Base-by-base conservation (phyloP, 2,329 filamentous ascomycete genomes). In the Nigrospora oryzae region DNA sequence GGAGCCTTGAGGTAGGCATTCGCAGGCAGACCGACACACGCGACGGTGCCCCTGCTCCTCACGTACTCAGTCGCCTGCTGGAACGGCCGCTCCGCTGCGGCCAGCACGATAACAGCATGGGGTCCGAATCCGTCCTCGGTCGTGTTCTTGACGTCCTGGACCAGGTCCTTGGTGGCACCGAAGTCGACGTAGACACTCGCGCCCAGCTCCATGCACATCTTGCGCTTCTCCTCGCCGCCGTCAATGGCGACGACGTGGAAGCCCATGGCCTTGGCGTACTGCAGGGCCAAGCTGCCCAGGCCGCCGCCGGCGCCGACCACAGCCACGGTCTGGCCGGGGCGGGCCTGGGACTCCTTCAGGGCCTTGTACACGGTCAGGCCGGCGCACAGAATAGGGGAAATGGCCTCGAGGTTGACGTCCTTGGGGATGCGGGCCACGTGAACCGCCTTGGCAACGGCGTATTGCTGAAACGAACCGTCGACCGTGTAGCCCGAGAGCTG, bases 231-330 rank as follows among this genome's bases (percentile, higher is more conserved):
- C 3, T 81, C 79, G 41, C 89, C 89, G 41, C 78, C 79, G 57
- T 95, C 90, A 54, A 96, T 89, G 55, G 84, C 89, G 57, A 95
- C 83, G 53, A 81, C 71, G 51, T 82, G 74, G 42, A 95, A 70
- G 47, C 89, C 89, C 89, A 96, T 95, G 36, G 89, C 90, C 66
- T 84, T 86, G 44, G 87, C 89, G 66, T 95, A 95, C 69, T 95
- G 90, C 55, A 85, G 73, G 17, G 88, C 89, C 52, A 94, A 71
- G 45, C 50, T 57, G 30, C 88, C 89, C 46, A 95, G 76, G 56
- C 88, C 87, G 64, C 89, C 88, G 52, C 88, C 88, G 28, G 88
- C 89, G 60, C 89, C 89, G 49, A 94, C 87, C 52, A 95, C 84
- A 53, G 87, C 89, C 23, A 95, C 80, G 35, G 74, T 83, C 65